Conservation (phyloP, 164 flowering plant genomes). For the grape (Vitis vinifera) region ASM3070453v1 NC_081811.1:27567001-27567500, state of each 20-base stretch:
- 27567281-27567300: not conserved
- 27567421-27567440: constrained; percentile 28
- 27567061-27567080: constrained; percentile 44
- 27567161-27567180: constrained; percentile 44
- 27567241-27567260: constrained; percentile 20
- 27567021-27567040: constrained; percentile 64
- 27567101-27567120: constrained; percentile 24
- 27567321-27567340: not conserved
- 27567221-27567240: constrained; percentile 15
- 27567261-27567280: constrained; percentile 31
- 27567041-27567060: constrained; percentile 35
- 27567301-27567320: not conserved
- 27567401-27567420: constrained; percentile 33
- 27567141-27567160: constrained; percentile 67
- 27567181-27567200: constrained; percentile 43
- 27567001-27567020: constrained; percentile 73
- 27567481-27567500: not conserved
- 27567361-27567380: constrained; percentile 16
- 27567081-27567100: constrained; percentile 59
- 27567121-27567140: constrained; percentile 46
- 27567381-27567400: constrained; percentile 25
- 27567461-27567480: constrained; percentile 5
- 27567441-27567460: not conserved
- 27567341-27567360: not conserved
- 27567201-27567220: constrained; percentile 22